Evolutionary conservation across 1,284 basidiomycete genomes (phyloP), one percentile per base, ranked within the genome.

Genomic region (Apiotrichum domesticum): DNA sequence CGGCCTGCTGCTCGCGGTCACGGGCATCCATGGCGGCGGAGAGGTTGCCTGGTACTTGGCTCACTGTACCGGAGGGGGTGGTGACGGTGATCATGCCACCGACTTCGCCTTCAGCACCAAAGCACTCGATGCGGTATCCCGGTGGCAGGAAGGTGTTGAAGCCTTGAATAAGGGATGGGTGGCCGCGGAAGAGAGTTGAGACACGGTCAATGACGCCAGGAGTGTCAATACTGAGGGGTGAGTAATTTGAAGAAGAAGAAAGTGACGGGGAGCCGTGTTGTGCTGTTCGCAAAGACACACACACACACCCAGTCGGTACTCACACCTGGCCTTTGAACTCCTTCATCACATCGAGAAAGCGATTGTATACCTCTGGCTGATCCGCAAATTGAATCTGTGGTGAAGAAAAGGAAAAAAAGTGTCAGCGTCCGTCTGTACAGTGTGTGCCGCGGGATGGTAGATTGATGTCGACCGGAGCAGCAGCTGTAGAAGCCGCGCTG

Each of bases 91-190:
- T 98, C 56, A 85, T 83, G 68, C 87, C 87, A 53, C 85, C 82
- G 67, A 90, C 85, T 63, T 81, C 79, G n/a, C 67, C 69, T 37
- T 71, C 67, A 41, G 65, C 65, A 5, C 67, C 69, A 45, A 65
- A 62, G 73, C 93, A 87, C 69, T 98, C 94, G 74, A 98, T 98
- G 62, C 91, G 87, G 79, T 98, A 98, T 39, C 95, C 95, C 29
- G 89, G 84, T 0, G 96, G 96, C 2, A 98, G 84, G 78, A 98
- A 98, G 3, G 95, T 98, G 79, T 99, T 98, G 84, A 98, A 98
- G 37, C 96, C 96, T 77, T 96, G 89, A 56, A 99, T 98, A 67
- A 99, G 87, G 61, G 83, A 78, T 1, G 90, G 91, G 77, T 98
- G 92, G 11, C 93, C 93, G 66, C 90, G 85, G 78, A 99, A 99